Conservation (phyloP, 352 stramenopile species). For the Paralagenidium karlingii region DNA sequence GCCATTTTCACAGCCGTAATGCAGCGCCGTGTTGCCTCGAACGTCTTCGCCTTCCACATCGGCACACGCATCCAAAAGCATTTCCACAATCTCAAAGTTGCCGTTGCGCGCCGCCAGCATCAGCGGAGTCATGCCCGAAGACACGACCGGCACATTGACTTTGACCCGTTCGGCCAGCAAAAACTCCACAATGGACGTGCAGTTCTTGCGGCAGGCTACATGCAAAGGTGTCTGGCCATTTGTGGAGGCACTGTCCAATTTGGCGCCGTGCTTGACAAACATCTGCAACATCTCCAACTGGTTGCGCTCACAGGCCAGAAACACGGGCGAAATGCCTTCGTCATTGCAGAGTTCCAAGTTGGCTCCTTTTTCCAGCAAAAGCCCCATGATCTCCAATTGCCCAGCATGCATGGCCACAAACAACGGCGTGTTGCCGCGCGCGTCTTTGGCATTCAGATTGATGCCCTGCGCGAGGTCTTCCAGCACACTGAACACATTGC, state of each 20-base stretch:
- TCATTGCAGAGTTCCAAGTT: constrained; percentile 32
- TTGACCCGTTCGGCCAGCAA: constrained; percentile 28
- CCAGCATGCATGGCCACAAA: constrained; percentile 44
- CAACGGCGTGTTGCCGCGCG: constrained; percentile 34
- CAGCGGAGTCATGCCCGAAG: constrained; percentile 43
- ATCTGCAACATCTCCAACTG: constrained; percentile 35
- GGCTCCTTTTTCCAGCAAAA: constrained; percentile 59
- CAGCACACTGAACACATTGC: constrained; percentile 37
- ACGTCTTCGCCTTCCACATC: constrained; percentile 65
- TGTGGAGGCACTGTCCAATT: constrained; percentile 15
- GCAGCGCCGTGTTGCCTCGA: constrained; percentile 70
- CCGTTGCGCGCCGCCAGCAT: constrained; percentile 52
- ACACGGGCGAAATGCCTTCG: constrained; percentile 40
- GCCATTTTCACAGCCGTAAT: constrained; percentile 58
- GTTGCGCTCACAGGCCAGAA: constrained; percentile 47
- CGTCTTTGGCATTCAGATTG: constrained; percentile 34
- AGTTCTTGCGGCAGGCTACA: constrained; percentile 38
- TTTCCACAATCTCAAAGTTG: constrained; percentile 46
- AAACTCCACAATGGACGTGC: constrained; percentile 23
- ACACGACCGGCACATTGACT: constrained; percentile 26
- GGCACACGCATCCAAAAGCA: constrained; percentile 53
- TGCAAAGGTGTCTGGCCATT: constrained; percentile 51
- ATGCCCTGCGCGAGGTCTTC: constrained; percentile 43
- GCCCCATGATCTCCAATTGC: constrained; percentile 40
- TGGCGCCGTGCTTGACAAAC: constrained; percentile 45